Percentiles rank a stretch among this genome's conserved stretches.
Evolutionary conservation across 2,329 filamentous ascomycete species (phyloP).

Genomic region (Ophiosphaerella korrae): DNA sequence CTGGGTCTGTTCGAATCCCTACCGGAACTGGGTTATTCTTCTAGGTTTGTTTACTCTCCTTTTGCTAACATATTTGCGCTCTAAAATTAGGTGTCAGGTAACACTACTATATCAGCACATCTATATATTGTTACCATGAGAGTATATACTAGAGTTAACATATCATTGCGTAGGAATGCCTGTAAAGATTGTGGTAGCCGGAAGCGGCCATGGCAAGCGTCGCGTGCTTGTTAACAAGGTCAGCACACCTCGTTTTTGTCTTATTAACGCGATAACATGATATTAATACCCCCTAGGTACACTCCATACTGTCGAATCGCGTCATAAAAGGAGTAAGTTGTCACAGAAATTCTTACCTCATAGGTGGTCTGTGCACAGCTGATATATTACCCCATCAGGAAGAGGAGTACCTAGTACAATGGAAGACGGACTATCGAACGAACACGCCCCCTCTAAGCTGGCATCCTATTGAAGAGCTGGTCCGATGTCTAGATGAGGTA

Average conservation of each 20-base stretch:
- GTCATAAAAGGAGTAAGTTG: conserved; percentile 27
- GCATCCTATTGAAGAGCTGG: conserved; percentile 51
- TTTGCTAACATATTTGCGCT: not conserved
- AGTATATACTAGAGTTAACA: conserved; percentile 9
- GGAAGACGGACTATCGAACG: conserved; percentile 30
- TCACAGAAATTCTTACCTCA: not conserved
- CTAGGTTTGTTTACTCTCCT: not conserved
- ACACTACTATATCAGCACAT: not conserved
- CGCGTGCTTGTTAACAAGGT: conserved; percentile 34
- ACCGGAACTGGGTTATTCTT: no score
- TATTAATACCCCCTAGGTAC: conserved; percentile 17
- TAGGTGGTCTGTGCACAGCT: conserved; percentile 20
- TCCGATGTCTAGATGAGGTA: conserved; percentile 45
- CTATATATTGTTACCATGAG: not conserved
- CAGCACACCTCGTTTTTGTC: not conserved
- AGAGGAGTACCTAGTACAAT: conserved; percentile 52
- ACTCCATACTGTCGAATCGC: conserved; percentile 35
- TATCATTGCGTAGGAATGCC: conserved; percentile 25
- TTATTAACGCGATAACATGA: conserved; percentile 3
- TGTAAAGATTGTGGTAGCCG: conserved; percentile 34
- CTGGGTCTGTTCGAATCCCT: no score
- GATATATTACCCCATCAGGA: conserved; percentile 35
- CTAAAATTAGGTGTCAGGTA: not conserved
- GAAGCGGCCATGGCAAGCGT: conserved; percentile 18
- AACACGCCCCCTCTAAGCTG: conserved; percentile 47